Evolutionary conservation across 106 monocot genomes (phyloP), one percentile per base, ranked within the genome.

Genomic region (Posidonia australis): DNA sequence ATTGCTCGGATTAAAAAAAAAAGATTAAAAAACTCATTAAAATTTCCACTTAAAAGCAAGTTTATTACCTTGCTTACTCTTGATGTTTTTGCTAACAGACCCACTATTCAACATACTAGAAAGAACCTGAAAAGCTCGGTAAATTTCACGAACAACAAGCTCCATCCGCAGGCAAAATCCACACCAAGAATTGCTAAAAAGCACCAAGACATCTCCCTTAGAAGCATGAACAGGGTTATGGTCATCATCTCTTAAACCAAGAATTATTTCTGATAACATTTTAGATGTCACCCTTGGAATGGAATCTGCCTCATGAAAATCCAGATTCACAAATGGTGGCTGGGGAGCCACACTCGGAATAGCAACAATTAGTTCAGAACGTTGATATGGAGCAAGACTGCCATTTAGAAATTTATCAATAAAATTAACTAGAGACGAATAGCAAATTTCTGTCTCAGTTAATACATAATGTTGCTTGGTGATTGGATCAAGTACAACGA

Each of bases 311-410:
- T 96, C 96, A 71, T 79, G 96, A 65, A 90, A 90, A 80, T 90
- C 90, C 65, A 74, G 66, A 59, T 96, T 96, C 42, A 96, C 78
- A 82, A 90, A 87, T 72, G 96, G 96, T 58, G 90, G 90, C n/a
- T 44, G 68, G 44, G 82, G 84, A 29, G 51, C 58, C 52, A 80
- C 77, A 55, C 84, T 90, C 36, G 72, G 68, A 61, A 18, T 76
- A 46, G 19, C 28, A 43, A 65, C 21, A 72, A 72, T 18, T 18
- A 60, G 68, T 63, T 74, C 76, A 49, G 87, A 76, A 32, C 48
- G 76, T 26, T 68, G 74, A 79, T 84, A 87, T 58, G 96, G 87
- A 80, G 80, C 51, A 51, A 90, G 84, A 62, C 70, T 96, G 63
- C 76, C 78, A 72, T 96, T 87, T 48, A 84, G 47, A 72, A 73